Percentiles rank a stretch among this genome's conserved stretches.
Conservation (phyloP, 2,329 filamentous ascomycete species). For the Ambrosiella xylebori region DNA sequence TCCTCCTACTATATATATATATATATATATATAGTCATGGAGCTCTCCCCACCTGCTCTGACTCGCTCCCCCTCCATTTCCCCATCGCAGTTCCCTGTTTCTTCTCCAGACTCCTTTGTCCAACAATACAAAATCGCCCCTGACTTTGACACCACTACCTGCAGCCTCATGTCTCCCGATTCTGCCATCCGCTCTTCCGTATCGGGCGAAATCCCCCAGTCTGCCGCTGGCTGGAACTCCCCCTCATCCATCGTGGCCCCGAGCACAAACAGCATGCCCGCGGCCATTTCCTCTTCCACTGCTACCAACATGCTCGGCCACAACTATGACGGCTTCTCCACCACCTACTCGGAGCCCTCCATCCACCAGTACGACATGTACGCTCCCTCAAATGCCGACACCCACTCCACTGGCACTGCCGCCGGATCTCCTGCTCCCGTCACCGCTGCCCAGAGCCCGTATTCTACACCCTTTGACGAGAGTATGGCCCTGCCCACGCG, state of each 20-base stretch:
- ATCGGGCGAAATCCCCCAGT: conserved; percentile 21
- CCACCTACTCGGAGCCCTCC: conserved; percentile 23
- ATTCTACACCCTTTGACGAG: conserved; percentile 4
- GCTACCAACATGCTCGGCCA: conserved; percentile 15
- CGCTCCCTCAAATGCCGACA: conserved; percentile 4
- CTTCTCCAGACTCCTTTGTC: conserved; percentile 27
- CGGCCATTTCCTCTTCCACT: conserved; percentile 27
- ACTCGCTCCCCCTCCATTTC: conserved; percentile 15
- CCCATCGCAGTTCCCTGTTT: conserved; percentile 29
- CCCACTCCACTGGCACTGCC: conserved; percentile 1
- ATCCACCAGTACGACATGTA: conserved; percentile 26
- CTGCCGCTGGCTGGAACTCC: conserved; percentile 28
- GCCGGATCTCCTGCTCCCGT: conserved; percentile 12
- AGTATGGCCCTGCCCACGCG: conserved; percentile 17
- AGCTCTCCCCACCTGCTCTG: conserved; percentile 15
- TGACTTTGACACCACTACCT: background rate
- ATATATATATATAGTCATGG: conserved; percentile 12
- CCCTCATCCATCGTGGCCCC: conserved; percentile 23
- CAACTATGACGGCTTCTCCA: conserved; percentile 32
- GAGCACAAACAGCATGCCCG: conserved; percentile 22
- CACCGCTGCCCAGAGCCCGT: background rate
- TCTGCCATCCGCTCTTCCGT: conserved; percentile 20
- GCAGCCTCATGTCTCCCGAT: background rate
- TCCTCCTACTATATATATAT: background rate
- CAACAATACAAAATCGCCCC: conserved; percentile 23